Base-by-base conservation (phyloP, 2,329 filamentous ascomycete species). In the Aciculosporium take region DNA sequence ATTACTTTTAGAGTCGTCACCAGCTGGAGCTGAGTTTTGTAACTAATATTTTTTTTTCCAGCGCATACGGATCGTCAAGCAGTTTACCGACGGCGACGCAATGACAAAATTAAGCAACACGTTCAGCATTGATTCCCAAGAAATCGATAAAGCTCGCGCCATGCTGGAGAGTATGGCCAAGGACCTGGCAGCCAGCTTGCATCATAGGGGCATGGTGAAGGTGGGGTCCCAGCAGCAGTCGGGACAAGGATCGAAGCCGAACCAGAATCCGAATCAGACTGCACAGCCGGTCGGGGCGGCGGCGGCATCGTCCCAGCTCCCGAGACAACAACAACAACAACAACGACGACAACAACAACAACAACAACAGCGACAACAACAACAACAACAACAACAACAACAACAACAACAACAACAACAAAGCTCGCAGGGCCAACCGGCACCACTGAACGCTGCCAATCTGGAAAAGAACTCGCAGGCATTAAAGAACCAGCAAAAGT, bases 151-250 rank as follows among this genome's bases (percentile, higher is more conserved):
- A 21, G 64, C 65, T 24, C 60, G 62, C 39, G 55, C 51, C 5
- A 60, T 77, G 55, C 51, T 76, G 8, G 63, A 68, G 47, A 65
- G 61, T 39, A 76, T 79, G 63, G 62, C 63, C 1, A 66, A 65
- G 46, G 73, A 77, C 40, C 45, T 63, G 18, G 53, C 56, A 7
- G 53, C 53, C 5, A 63, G 51, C 46, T 56, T 60, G 29, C 48
- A 50, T 12, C 46, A 49, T 3, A 51, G 51, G 18, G 43, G 43
- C 12, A 49, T 57, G 49, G 49, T 53, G 46, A 57, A 54, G 43
- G 45, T 49, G 13, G 41, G 37, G 7, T 42, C 45, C 31, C 45
- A 45, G 27, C 43, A 52, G 18, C 43, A 43, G 28, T 37, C 49
- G 18, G 49, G 54, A 21, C 59, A 58, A 39, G 50, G 41, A 13